Percentiles rank a stretch among this genome's conserved stretches.
Conservation (phyloP, 2,329 filamentous ascomycete genomes). For the Cordyceps farinosa region DNA sequence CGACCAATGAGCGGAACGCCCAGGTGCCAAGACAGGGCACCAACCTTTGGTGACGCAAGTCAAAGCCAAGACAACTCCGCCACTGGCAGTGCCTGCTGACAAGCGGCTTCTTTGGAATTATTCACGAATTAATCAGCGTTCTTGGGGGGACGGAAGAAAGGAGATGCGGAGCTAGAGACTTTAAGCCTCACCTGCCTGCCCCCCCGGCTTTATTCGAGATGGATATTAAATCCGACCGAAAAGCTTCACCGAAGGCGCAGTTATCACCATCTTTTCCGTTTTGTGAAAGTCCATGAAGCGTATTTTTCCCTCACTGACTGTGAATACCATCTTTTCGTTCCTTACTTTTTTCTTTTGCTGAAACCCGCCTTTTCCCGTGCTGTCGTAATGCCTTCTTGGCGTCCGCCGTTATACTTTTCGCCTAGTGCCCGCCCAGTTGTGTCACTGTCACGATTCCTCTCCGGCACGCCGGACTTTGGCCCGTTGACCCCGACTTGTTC, state of each 20-base stretch:
- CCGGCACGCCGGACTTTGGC: no score
- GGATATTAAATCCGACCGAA: conserved; percentile 1
- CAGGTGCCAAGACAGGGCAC: not conserved
- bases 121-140: not conserved
- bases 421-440: not conserved
- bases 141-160: not conserved
- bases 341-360: not conserved
- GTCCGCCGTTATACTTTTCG: not conserved
- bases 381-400: conserved; percentile 10
- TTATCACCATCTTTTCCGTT: not conserved
- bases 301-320: not conserved
- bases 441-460: not conserved
- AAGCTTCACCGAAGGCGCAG: not conserved
- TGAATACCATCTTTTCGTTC: not conserved
- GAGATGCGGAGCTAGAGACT: not conserved
- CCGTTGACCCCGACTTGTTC: not conserved
- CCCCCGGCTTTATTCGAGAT: not conserved
- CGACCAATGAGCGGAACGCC: not conserved
- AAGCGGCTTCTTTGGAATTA: not conserved
- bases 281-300: no score
- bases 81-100: not conserved
- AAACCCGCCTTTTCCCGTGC: not conserved
- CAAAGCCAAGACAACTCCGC: conserved; percentile 7
- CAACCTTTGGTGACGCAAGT: not conserved
- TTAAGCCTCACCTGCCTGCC: not conserved